Evolutionary conservation across 139 green algal genomes (phyloP), one percentile per base, ranked within the genome.

Genomic region (Chlamydomonas sp.): DNA sequence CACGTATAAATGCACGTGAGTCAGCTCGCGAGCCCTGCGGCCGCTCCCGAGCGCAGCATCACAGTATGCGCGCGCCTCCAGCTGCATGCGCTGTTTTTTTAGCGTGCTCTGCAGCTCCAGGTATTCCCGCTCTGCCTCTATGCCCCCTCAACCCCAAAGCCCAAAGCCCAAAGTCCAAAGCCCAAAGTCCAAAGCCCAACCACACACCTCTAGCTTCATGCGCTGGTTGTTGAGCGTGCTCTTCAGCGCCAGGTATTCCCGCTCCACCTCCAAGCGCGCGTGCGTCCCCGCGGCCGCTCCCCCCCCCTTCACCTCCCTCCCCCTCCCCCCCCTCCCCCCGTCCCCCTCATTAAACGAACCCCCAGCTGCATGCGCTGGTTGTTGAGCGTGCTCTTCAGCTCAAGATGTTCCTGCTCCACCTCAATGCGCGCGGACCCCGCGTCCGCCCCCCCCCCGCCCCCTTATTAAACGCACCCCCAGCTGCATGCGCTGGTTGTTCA

Each of bases 201-300:
- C n/a, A n/a, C n/a, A n/a, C n/a, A 82, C 76, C 76, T 82, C 76
- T 0, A 82, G 33, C 48, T 76, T 54, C 76, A 78, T 71, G 35
- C 76, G 71, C 72, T 82, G 76, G 3, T 68, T 54, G 31, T 28
- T 63, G 31, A 82, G 62, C 1, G 2, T 59, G 24, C 22, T 47
- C 62, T 82, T 82, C 10, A 82, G 71, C 62, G 78, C 76, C 71
- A 76, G 30, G 72, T 82, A 82, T 68, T 82, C 39, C 39, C 10
- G 13, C 39, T 50, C 13, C 10, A 50, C 10, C 39, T 50, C 39
- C 39, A 50, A n/a, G 13, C 39, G 13, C 39, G 10, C 8, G 39
- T 13, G 39, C 39, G 10, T 8, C 10, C 13, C 8, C 39, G 8
- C 39, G 10, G 8, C 10, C 39, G 10, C 39, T 13, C 39, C 39